Evolutionary conservation across 106 monocot species (phyloP).

Genomic region (Alisma plantagoaquatica): DNA sequence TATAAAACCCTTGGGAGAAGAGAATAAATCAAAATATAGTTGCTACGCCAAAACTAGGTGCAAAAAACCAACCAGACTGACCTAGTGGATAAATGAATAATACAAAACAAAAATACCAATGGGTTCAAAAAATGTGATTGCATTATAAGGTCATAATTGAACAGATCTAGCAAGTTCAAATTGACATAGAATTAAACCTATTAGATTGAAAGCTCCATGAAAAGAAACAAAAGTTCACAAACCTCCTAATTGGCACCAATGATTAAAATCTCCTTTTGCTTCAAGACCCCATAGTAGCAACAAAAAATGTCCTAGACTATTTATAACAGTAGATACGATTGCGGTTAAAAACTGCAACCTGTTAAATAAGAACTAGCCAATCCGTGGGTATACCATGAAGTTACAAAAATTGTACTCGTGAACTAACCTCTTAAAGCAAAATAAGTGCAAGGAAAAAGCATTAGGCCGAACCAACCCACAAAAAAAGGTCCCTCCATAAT

Average conservation of each 20-base stretch:
- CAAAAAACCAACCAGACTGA: too few species aligned
- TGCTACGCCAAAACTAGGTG: too few species aligned
- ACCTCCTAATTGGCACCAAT: conserved; percentile 26
- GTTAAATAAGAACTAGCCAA: conserved; percentile 1
- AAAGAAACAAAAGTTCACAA: not conserved
- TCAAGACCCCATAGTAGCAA: conserved; percentile 3
- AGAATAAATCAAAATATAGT: too few species aligned
- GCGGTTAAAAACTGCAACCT: conserved; percentile 6
- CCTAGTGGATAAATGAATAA: not conserved
- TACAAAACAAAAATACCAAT: too few species aligned
- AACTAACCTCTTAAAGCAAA: not conserved
- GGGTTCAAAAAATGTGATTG: not conserved
- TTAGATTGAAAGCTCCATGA: not conserved
- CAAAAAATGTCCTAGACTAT: conserved; percentile 4
- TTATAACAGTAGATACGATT: not conserved
- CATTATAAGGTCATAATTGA: not conserved
- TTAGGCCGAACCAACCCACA: not conserved
- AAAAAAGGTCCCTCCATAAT: conserved; percentile 1
- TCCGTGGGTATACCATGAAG: conserved; percentile 5
- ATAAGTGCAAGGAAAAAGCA: conserved; percentile 2
- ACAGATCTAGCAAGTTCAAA: conserved; percentile 10
- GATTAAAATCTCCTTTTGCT: conserved; percentile 9
- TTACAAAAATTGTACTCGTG: conserved; percentile 3
- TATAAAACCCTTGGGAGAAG: too few species aligned
- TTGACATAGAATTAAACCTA: conserved; percentile 8